Percentiles rank a stretch among this genome's conserved stretches.
These are phyloP conservation scores for Albifimbria verrucaria DNA, from an alignment of 2,329 filamentous ascomycete genomes.

Conservation along the genomic window DNA sequence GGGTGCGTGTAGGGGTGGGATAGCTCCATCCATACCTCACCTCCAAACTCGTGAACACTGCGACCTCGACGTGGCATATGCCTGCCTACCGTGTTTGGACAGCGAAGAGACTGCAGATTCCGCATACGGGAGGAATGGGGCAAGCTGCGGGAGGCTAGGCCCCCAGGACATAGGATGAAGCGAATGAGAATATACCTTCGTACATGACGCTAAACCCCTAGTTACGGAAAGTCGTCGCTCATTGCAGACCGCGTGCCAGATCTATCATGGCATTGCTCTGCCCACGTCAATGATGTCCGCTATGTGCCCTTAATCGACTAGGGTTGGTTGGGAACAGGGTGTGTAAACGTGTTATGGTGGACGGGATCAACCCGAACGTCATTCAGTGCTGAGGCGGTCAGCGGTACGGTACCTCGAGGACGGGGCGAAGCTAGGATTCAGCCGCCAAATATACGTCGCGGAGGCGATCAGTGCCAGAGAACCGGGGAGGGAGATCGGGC, in stretches of 20 bases:
- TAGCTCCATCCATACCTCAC: background rate
- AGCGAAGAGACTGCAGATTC: background rate
- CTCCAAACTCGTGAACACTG: background rate
- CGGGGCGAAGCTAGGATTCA: background rate
- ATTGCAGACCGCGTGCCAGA: background rate
- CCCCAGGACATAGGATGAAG: background rate
- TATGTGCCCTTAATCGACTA: background rate
- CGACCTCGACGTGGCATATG: background rate
- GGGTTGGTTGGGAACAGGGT: background rate
- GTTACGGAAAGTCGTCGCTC: background rate
- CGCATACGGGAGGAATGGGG: background rate
- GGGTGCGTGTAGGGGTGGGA: background rate
- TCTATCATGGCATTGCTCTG: background rate
- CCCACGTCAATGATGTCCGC: background rate
- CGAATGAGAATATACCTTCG: background rate
- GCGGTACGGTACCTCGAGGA: background rate
- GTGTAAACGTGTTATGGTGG: background rate
- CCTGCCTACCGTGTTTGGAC: background rate
- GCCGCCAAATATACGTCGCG: background rate
- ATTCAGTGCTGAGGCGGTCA: background rate
- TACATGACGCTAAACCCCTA: background rate
- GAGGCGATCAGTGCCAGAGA: background rate
- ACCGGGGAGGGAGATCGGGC: background rate
- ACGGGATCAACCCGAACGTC: background rate
- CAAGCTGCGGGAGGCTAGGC: background rate